Evolutionary conservation across 768 basidiomycete genomes (phyloP), one percentile per base, ranked within the genome.

Genomic region (Scleroderma bovista): DNA sequence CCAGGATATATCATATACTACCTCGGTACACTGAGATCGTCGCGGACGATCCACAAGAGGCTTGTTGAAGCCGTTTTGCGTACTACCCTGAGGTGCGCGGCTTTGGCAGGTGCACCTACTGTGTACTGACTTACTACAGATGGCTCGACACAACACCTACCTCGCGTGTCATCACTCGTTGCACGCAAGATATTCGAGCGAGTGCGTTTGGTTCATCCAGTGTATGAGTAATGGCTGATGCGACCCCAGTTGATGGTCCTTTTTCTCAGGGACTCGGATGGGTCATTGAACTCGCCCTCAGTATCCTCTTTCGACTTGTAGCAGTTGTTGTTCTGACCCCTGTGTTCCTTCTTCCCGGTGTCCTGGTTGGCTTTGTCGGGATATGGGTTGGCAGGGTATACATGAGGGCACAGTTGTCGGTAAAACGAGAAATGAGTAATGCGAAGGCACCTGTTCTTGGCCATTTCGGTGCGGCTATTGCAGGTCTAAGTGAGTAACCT

Each of bases 21-120:
- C n/a, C 65, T 64, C 36, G 83, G 80, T 2, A 57, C 69, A 1
- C 57, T 81, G 48, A 67, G 78, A 46, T 83, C 84, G 1, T 81
- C 82, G 2, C 67, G 73, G 46, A 61, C 52, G 5, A 77, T 86
- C 29, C 83, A 86, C 57, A 59, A 58, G 20, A 64, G 72, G 46
- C 70, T 88, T 0, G 51, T 85, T 4, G 63, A 72, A 24, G 75
- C 83, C 15, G 59, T 86, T 1, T 60, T 86, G 12, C 74, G 79
- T 5, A 78, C 82, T 4, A 85, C 85, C 1, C 59, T 86, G 33
- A 78, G 83, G 61, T 84, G 69, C 70, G 70, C 77, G 26, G 2
- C 73, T 75, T 16, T n/a, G 24, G 11, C 15, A n/a, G 26, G 44
- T 23, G 41, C 16, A 16, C 42, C 7, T 10, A 63, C 67, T 2